Conservation (phyloP, 108 stramenopile genomes). For the Fistulifera pelliculosa region DNA sequence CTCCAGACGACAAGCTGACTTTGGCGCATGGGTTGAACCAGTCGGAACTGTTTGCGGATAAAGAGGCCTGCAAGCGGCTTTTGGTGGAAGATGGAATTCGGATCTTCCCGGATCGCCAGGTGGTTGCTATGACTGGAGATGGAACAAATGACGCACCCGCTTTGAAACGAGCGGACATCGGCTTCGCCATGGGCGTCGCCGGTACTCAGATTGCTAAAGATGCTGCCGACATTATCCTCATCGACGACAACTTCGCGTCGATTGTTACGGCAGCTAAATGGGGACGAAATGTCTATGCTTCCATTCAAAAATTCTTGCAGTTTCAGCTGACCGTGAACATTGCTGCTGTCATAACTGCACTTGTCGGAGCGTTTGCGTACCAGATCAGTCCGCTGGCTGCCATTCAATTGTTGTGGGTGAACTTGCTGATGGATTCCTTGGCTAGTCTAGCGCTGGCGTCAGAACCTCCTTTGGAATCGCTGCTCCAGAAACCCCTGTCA, state of each 20-base stretch:
- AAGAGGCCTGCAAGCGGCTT: conserved; percentile 30
- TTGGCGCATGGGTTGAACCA: conserved; percentile 83
- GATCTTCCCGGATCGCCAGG: conserved; percentile 83
- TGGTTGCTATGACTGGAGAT: conserved; percentile 98
- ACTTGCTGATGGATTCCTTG: conserved; percentile 97
- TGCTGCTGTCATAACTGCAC: conserved; percentile 85
- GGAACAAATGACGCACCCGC: conserved; percentile 99
- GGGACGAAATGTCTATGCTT: conserved; percentile 96
- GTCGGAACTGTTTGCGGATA: conserved; percentile 65
- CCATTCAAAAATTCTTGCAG: conserved; percentile 96
- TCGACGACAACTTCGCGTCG: conserved; percentile 95
- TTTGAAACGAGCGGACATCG: conserved; percentile 95
- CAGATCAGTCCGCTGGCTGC: conserved; percentile 89
- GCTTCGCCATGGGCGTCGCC: conserved; percentile 95
- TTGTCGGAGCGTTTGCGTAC: conserved; percentile 81
- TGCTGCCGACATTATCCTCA: conserved; percentile 89
- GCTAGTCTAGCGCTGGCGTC: conserved; percentile 95
- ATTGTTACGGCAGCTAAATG: conserved; percentile 97
- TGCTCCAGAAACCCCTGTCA: conserved; percentile 78
- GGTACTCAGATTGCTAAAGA: conserved; percentile 97
- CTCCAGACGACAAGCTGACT: conserved; percentile 80
- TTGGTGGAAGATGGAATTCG: conserved; percentile 36
- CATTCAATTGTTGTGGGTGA: conserved; percentile 96
- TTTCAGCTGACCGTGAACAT: conserved; percentile 98
- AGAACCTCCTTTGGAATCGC: conserved; percentile 78